phyloP scores from a whole-genome alignment of 441 rosid genomes.

The Mallotus japonicus region DNA sequence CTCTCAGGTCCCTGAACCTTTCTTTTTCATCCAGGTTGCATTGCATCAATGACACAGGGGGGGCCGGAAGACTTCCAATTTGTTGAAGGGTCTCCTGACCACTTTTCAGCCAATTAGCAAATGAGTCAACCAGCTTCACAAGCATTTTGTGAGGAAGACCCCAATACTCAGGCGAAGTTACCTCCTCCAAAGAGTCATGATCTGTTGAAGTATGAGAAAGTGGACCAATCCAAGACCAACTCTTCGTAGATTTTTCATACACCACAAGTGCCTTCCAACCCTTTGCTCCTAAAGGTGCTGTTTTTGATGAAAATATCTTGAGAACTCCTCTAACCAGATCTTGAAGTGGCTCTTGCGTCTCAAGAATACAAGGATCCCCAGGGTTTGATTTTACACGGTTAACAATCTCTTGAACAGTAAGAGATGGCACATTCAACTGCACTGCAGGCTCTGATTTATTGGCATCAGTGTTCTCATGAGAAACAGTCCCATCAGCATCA shows the following conservation, averaged over 20 bases:
- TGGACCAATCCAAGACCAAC: slow-evolving; percentile 97
- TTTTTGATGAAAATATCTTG: slow-evolving; percentile 80
- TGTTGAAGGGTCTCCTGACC: slow-evolving; percentile 95
- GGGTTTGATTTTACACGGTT: slow-evolving; percentile 84
- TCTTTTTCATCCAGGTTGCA: slow-evolving; percentile 92
- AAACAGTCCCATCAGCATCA: slow-evolving; percentile 43
- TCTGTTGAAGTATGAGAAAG: slow-evolving; percentile 50
- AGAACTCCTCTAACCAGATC: slow-evolving; percentile 95
- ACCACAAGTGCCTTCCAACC: slow-evolving; percentile 92
- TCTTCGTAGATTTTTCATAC: slow-evolving; percentile 73
- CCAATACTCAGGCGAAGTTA: slow-evolving; percentile 97
- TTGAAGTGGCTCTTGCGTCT: slow-evolving; percentile 94
- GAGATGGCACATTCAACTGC: slow-evolving; percentile 55
- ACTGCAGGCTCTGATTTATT: slow-evolving; percentile 42
- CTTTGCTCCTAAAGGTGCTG: slow-evolving; percentile 98
- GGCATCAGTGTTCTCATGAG: slow-evolving; percentile 44
- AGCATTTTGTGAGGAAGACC: slow-evolving; percentile 92
- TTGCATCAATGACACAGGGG: slow-evolving; percentile 82
- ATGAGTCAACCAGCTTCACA: slow-evolving; percentile 93
- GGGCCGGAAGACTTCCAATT: slow-evolving; percentile 98
- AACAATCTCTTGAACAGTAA: slow-evolving; percentile 88
- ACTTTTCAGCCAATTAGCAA: slow-evolving; percentile 97
- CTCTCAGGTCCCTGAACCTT: slow-evolving; percentile 95
- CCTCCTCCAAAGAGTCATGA: slow-evolving; percentile 77
- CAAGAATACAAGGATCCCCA: slow-evolving; percentile 91